Evolutionary conservation across 1,284 basidiomycete genomes (phyloP), one percentile per base, ranked within the genome.

Genomic region (Peniophora sp.): DNA sequence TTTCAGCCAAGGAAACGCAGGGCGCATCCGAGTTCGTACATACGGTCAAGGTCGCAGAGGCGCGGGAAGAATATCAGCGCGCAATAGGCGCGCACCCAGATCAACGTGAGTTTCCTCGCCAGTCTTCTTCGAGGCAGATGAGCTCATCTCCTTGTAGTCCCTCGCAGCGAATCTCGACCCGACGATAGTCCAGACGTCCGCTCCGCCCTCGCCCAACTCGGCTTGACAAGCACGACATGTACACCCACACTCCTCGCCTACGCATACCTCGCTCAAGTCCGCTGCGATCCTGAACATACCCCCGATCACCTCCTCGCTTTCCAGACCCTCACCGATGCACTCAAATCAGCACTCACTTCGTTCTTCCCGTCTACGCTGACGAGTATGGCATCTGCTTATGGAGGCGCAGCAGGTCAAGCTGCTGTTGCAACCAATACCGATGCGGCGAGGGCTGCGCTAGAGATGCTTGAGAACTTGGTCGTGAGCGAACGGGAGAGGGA

Each of bases 201-300:
- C 19, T 48, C 32, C 19, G 3, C 45, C 43, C 35, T 19, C 27
- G n/a, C 16, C 20, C 50, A 36, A 32, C 70, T 89, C 43, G 86
- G 86, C 9, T 63, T 87, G 60, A 88, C 85, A 9, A 70, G 75
- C 6, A 77, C 71, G 48, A 78, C 81, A 8, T 86, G 79, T 59
- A 12, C 17, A 50, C 27, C 54, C 89, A 88, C 85, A 23, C 68
- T 87, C 6, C 72, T 91, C 47, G 69, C 69, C n/a, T 89, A 86
- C 61, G 85, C 80, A 0, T 91, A 90, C 60, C 67, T 83, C 50
- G 81, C 85, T 0, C 86, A 90, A 63, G 85, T 81, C 59, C 83
- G 87, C 52, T 91, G 88, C 63, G 80, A 89, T 59, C 86, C 87
- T 23, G 66, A 61, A 2, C 64, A 72, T 39, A 90, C 86, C 0